These are phyloP conservation scores for Suillus hirtellus DNA, from an alignment of 768 basidiomycete genomes.

Conservation along the genomic window DNA sequence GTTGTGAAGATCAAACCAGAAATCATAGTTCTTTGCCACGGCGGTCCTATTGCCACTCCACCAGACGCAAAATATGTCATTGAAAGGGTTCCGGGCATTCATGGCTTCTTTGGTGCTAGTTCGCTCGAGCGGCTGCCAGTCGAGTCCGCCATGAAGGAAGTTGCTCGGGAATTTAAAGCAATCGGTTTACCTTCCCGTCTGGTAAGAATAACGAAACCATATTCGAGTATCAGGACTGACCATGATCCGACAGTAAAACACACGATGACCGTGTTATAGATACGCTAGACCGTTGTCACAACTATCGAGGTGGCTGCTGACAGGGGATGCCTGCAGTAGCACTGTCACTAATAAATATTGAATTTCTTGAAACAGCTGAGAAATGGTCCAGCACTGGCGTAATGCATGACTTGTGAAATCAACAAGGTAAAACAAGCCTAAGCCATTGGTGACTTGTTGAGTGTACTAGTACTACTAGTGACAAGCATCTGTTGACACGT, in stretches of 20 bases:
- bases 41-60: conserved; percentile 28
- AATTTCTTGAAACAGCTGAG: not conserved
- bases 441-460: too few species aligned
- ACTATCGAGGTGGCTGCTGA: not conserved
- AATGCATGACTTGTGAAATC: conserved; percentile 9
- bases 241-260: not conserved
- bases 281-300: not conserved
- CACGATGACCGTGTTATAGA: not conserved
- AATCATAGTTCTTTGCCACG: conserved; percentile 25
- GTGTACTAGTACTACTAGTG: not conserved
- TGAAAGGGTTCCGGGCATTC: conserved; percentile 16
- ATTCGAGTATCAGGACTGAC: conserved; percentile 2
- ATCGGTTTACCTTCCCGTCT: conserved; percentile 16
- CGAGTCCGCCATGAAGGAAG: conserved; percentile 23
- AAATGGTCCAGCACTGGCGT: too few species aligned
- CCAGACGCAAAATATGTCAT: conserved; percentile 25
- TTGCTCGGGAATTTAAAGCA: conserved; percentile 24
- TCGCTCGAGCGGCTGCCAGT: conserved; percentile 28
- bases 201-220: not conserved
- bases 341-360: not conserved
- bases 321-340: not conserved
- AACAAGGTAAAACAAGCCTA: conserved; percentile 34
- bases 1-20: conserved; percentile 20
- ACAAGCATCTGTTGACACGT: conserved; percentile 20
- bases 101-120: conserved; percentile 33